Evolutionary conservation across 257 asterid species (phyloP).

Genomic region (Petunia axillaris): DNA sequence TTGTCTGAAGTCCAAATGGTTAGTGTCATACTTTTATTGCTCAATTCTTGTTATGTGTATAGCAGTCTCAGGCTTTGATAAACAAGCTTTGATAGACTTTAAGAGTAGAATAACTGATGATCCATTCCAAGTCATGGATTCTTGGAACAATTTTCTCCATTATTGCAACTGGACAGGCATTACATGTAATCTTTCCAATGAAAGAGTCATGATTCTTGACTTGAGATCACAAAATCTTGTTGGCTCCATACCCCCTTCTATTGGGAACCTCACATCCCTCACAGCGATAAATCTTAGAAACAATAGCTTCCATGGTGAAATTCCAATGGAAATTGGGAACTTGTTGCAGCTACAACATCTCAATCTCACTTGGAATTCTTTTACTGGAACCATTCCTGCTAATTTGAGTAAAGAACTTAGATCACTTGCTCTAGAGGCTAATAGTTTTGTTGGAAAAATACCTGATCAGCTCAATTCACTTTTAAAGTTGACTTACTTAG

Average conservation of each 20-base stretch:
- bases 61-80: not conserved
- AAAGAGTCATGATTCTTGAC: conserved; percentile 29
- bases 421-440: conserved; percentile 28
- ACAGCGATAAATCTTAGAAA: conserved; percentile 19
- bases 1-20: not conserved
- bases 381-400: conserved; percentile 31
- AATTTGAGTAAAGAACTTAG: conserved; percentile 33
- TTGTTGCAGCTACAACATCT: conserved; percentile 25
- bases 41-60: conserved; percentile 13
- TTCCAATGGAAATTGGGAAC: conserved; percentile 37
- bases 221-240: conserved; percentile 20
- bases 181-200: conserved; percentile 20
- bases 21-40: not conserved
- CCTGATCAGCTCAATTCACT: conserved; percentile 30
- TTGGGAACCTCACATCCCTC: conserved; percentile 36
- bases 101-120: conserved; percentile 15
- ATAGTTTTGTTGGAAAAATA: conserved; percentile 26
- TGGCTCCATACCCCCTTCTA: conserved; percentile 32
- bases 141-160: conserved; percentile 29
- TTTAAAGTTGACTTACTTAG: conserved; percentile 18
- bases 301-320: conserved; percentile 33
- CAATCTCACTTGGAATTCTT: conserved; percentile 30
- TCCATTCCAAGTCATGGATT: conserved; percentile 13
- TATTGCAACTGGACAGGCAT: conserved; percentile 41
- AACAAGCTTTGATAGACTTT: conserved; percentile 17